Percentiles rank a stretch among this genome's conserved stretches.
phyloP scores from a whole-genome alignment of 2,329 filamentous ascomycete genomes.

The Cercospora nicotianae region DNA sequence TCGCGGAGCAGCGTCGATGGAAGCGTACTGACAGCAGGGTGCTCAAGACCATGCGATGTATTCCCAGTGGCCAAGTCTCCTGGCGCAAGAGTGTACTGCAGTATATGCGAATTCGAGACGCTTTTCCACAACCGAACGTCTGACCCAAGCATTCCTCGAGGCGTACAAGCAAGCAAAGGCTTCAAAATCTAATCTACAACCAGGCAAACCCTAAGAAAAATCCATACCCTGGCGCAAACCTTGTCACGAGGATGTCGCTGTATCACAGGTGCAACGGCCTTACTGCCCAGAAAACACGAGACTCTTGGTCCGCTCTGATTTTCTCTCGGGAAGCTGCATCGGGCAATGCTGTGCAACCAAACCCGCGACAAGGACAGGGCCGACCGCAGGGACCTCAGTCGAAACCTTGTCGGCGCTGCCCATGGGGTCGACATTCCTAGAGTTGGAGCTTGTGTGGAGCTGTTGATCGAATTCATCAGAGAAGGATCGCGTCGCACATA shows the following conservation, averaged over 20 bases:
- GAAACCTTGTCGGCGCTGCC: not conserved
- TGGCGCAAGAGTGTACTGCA: not conserved
- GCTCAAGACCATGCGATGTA: not conserved
- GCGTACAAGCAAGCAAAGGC: not conserved
- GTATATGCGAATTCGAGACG: not conserved
- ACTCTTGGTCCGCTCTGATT: slow-evolving; percentile 5
- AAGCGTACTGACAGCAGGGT: not conserved
- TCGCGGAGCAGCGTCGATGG: not conserved
- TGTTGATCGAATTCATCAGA: not conserved
- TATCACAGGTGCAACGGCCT: not conserved
- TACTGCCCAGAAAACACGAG: slow-evolving; percentile 5
- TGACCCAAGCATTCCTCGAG: not conserved
- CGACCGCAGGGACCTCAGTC: slow-evolving; percentile 7
- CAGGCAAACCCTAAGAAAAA: not conserved
- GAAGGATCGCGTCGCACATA: not conserved
- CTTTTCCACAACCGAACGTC: not conserved
- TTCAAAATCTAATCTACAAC: not conserved
- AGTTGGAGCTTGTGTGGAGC: not conserved
- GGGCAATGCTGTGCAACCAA: slow-evolving; percentile 4
- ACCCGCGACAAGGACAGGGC: not conserved
- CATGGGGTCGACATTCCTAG: not conserved
- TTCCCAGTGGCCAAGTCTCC: not conserved
- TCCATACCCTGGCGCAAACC: slow-evolving; percentile 6
- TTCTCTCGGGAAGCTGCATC: slow-evolving; percentile 6
- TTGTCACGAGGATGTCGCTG: not conserved